Conservation (phyloP, 805 yeast species). For the Spathaspora boniae region DNA sequence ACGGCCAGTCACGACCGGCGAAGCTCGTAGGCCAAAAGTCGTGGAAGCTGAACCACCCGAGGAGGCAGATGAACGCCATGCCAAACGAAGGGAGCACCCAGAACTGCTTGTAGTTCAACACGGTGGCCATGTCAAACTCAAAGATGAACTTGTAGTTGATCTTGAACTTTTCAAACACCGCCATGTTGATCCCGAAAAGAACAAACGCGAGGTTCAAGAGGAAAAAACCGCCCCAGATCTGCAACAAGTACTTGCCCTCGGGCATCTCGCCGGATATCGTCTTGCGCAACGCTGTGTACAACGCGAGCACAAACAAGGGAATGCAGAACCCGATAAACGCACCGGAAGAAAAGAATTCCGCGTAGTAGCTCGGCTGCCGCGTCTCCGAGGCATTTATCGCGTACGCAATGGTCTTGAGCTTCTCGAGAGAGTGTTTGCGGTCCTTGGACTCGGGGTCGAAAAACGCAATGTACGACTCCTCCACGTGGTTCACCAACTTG, state of each 20-base stretch:
- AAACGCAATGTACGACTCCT: slow-evolving; percentile 60
- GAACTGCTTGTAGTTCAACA: slow-evolving; percentile 63
- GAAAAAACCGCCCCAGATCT: slow-evolving; percentile 92
- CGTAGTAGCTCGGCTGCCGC: slow-evolving; percentile 31
- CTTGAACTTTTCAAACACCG: slow-evolving; percentile 68
- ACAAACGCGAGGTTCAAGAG: slow-evolving; percentile 56
- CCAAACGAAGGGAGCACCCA: slow-evolving; percentile 60
- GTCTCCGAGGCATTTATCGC: slow-evolving; percentile 30
- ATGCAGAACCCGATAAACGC: slow-evolving; percentile 64
- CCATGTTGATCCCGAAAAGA: slow-evolving; percentile 65
- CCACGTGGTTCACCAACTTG: slow-evolving; percentile 56
- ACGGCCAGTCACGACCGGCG: slow-evolving; percentile 75
- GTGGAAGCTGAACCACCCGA: slow-evolving; percentile 74
- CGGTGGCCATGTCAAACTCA: slow-evolving; percentile 72
- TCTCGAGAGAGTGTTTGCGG: slow-evolving; percentile 68
- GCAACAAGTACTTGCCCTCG: slow-evolving; percentile 63
- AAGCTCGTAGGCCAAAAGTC: slow-evolving; percentile 59
- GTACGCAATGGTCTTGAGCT: slow-evolving; percentile 46
- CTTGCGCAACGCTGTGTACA: slow-evolving; percentile 48
- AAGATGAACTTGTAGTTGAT: slow-evolving; percentile 91
- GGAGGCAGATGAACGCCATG: slow-evolving; percentile 52
- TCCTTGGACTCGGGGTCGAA: slow-evolving; percentile 54
- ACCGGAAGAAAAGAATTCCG: slow-evolving; percentile 59
- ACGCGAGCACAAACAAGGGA: slow-evolving; percentile 62
- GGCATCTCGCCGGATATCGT: slow-evolving; percentile 39